phyloP scores from a whole-genome alignment of 177 flowering plant species.

The Vitis hybrid region DNA sequence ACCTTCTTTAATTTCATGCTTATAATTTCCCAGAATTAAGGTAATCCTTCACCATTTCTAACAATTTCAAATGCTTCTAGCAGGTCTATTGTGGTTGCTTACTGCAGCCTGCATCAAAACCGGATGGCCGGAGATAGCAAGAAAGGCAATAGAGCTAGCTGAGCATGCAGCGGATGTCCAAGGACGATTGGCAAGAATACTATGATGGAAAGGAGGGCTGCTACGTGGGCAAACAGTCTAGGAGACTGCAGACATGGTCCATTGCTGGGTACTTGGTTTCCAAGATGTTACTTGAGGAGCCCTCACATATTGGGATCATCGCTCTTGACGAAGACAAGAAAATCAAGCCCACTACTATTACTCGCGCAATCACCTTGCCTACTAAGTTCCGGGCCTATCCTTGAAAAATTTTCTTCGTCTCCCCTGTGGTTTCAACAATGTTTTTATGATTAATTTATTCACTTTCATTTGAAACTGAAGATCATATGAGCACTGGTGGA shows the following conservation, averaged over 20 bases:
- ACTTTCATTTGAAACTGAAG: too few relatives aligned
- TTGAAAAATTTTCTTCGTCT: too few relatives aligned
- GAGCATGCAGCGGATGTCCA: slow-evolving; percentile 6
- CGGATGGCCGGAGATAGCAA: slow-evolving; percentile 10
- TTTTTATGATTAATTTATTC: too few relatives aligned
- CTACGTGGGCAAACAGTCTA: slow-evolving; percentile 19
- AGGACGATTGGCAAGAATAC: not conserved
- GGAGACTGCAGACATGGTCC: slow-evolving; percentile 13
- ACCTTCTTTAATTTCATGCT: too few relatives aligned
- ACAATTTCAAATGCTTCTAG: too few relatives aligned
- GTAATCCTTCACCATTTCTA: too few relatives aligned
- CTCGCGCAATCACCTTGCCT: too few relatives aligned
- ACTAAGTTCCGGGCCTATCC: too few relatives aligned
- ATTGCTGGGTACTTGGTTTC: slow-evolving; percentile 17
- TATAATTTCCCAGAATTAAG: too few relatives aligned
- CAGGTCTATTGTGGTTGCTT: slow-evolving; percentile 14
- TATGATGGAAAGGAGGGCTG: slow-evolving; percentile 17
- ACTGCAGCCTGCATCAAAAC: slow-evolving; percentile 22
- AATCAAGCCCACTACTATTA: slow-evolving; percentile 4
- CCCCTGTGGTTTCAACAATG: too few relatives aligned
- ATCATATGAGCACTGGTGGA: too few relatives aligned
- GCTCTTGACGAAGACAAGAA: slow-evolving; percentile 17
- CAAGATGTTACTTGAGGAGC: slow-evolving; percentile 16
- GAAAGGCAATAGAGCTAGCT: slow-evolving; percentile 13
- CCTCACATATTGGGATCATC: slow-evolving; percentile 16